Percentiles rank a stretch among this genome's conserved stretches.
Evolutionary conservation across 2,329 filamentous ascomycete genomes (phyloP).

Genomic region (Stachybotrys elegans): DNA sequence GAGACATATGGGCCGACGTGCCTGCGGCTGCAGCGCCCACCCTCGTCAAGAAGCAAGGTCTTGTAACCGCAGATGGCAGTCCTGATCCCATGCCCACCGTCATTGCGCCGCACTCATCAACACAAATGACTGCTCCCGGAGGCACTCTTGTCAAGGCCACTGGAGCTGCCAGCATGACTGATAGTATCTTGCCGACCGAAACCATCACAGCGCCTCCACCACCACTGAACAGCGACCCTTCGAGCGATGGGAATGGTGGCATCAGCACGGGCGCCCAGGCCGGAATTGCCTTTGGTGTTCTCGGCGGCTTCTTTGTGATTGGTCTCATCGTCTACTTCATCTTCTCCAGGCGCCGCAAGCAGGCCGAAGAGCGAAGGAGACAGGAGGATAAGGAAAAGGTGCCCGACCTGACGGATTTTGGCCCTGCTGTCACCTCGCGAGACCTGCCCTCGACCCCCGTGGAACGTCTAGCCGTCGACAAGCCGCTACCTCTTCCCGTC

Average conservation of each 20-base stretch:
- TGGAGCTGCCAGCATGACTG: no score
- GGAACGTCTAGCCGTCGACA: neutral
- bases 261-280: constrained; percentile 54
- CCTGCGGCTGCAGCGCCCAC: no score
- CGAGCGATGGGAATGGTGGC: constrained; percentile 7
- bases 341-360: constrained; percentile 66
- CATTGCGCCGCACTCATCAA: no score
- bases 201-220: no score
- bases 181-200: no score
- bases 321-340: constrained; percentile 67
- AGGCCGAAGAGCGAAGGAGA: constrained; percentile 42
- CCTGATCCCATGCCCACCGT: no score
- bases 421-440: neutral
- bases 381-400: constrained; percentile 60
- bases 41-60: no score
- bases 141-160: no score
- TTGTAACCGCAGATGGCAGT: no score
- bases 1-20: no score
- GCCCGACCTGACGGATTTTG: neutral
- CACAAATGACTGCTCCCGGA: no score
- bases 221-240: no score
- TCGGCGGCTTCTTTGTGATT: constrained; percentile 63
- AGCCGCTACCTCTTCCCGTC: neutral
- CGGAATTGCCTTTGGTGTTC: constrained; percentile 77
- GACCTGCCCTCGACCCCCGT: neutral